These are phyloP conservation scores for Amborella trichopoda DNA, from an alignment of 164 flowering plant species.

Conservation along the genomic window DNA sequence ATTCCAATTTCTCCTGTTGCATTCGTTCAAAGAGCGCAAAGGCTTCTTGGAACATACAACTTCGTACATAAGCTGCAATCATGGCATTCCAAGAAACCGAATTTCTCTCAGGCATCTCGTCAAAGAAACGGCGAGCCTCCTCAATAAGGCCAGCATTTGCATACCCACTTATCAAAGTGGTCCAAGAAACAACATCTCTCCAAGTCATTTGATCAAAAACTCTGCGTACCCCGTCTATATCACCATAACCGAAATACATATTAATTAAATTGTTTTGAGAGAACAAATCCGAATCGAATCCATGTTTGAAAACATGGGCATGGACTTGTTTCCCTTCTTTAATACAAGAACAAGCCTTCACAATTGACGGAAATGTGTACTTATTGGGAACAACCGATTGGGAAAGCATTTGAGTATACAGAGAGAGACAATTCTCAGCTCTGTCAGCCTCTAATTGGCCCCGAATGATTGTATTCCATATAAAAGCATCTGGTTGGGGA, in stretches of 20 bases:
- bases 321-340: slow-evolving; percentile 10
- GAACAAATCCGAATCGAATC: slow-evolving; percentile 5
- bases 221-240: slow-evolving; percentile 2
- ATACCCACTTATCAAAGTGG: slow-evolving; percentile 3
- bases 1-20: neutral
- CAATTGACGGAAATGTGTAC: slow-evolving; percentile 9
- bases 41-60: slow-evolving; percentile 7
- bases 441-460: slow-evolving; percentile 3
- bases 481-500: slow-evolving; percentile 11
- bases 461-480: slow-evolving; percentile 10
- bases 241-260: slow-evolving; percentile 4
- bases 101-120: slow-evolving; percentile 8
- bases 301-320: slow-evolving; percentile 11
- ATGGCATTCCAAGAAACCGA: slow-evolving; percentile 10
- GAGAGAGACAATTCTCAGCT: neutral
- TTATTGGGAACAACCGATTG: slow-evolving; percentile 8
- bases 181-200: slow-evolving; percentile 3
- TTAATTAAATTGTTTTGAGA: slow-evolving; percentile 7
- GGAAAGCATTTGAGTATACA: slow-evolving; percentile 7
- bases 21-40: slow-evolving; percentile 7
- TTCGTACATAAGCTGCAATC: slow-evolving; percentile 6
- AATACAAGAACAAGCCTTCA: slow-evolving; percentile 7
- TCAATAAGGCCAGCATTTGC: slow-evolving; percentile 4
- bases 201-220: slow-evolving; percentile 6
- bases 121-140: slow-evolving; percentile 7